Evolutionary conservation across 257 asterid genomes (phyloP), one percentile per base, ranked within the genome.

Genomic region (Solanum etuberosum): DNA sequence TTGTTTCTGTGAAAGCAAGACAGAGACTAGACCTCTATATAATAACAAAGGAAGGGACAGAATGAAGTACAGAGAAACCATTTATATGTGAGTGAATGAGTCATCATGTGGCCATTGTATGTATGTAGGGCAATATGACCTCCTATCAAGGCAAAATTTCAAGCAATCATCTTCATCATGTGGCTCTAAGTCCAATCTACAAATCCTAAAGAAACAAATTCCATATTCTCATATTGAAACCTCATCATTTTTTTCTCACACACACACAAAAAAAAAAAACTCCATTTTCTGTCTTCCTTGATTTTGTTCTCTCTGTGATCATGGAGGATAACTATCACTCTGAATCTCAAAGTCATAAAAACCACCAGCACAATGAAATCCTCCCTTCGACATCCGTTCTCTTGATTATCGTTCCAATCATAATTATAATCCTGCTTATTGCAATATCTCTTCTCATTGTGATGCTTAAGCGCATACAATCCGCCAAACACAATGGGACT

Each of bases 401-500:
- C 25, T 35, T 94, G 46, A 88, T 94, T 51, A 80, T 90, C 84
- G 89, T 94, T 54, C 95, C 96, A 27, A 86, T 93, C 86, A 86
- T 92, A 91, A 93, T 93, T 8, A 83, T 92, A 20, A 85, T 94
- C 85, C 83, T 94, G 63, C 91, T 95, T 68, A 63, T 94, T 37
- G 94, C 95, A 11, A 93, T 95, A 65, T 61, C 91, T 42, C 73
- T 94, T 14, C 86, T 95, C 35, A 82, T 89, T 0, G 31, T 91
- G 15, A 87, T 94, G 96, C 98, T 95, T 86, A 91, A 94, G 21
- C 92, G 97, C 80, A 86, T 93, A 25, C 91, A 87, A 70, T 82
- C 89, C 25, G 67, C 92, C 3, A 91, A 89, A 37, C 83, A 72
- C 78, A 88, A 34, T 42, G 67, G 87, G 42, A 65, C 10, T 18